Percentiles rank a stretch among this genome's conserved stretches.
Conservation (phyloP, 2,329 filamentous ascomycete genomes). For the Trichoderma pleuroti region DNA sequence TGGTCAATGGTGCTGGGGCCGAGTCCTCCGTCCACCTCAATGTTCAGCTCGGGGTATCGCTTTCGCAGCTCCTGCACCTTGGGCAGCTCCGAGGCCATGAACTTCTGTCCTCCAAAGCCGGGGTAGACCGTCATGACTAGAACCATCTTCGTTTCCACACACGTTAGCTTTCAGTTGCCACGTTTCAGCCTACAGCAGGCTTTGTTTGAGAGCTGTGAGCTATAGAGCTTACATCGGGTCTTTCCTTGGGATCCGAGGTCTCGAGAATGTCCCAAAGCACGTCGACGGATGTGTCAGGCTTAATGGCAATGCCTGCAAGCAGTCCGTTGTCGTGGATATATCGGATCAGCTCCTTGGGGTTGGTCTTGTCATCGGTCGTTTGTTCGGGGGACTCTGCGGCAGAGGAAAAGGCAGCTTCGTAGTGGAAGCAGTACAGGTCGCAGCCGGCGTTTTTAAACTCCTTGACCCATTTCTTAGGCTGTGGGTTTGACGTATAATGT, state of each 20-base stretch:
- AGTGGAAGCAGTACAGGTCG: slow-evolving; percentile 99
- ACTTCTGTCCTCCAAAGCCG: slow-evolving; percentile 96
- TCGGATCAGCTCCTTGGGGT: slow-evolving; percentile 76
- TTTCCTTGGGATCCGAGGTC: slow-evolving; percentile 65
- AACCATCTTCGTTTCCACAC: slow-evolving; percentile 68
- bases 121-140: slow-evolving; percentile 98
- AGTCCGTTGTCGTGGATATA: slow-evolving; percentile 89
- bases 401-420: slow-evolving; percentile 89
- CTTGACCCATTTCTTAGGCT: slow-evolving; percentile 98
- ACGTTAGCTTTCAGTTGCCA: background rate
- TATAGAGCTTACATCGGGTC: slow-evolving; percentile 70
- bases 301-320: slow-evolving; percentile 91
- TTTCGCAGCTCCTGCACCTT: slow-evolving; percentile 83
- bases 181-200: background rate
- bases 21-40: slow-evolving; percentile 93
- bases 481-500: background rate
- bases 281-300: slow-evolving; percentile 85
- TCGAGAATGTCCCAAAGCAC: slow-evolving; percentile 90
- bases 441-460: slow-evolving; percentile 92
- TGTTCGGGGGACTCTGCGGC: slow-evolving; percentile 76
- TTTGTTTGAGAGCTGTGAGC: slow-evolving; percentile 20
- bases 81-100: slow-evolving; percentile 93
- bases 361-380: slow-evolving; percentile 68
- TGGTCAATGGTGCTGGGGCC: slow-evolving; percentile 87
- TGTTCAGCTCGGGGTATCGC: slow-evolving; percentile 87